Base-by-base conservation (phyloP, 2,329 filamentous ascomycete species). In the Hypoxylon sp. region DNA sequence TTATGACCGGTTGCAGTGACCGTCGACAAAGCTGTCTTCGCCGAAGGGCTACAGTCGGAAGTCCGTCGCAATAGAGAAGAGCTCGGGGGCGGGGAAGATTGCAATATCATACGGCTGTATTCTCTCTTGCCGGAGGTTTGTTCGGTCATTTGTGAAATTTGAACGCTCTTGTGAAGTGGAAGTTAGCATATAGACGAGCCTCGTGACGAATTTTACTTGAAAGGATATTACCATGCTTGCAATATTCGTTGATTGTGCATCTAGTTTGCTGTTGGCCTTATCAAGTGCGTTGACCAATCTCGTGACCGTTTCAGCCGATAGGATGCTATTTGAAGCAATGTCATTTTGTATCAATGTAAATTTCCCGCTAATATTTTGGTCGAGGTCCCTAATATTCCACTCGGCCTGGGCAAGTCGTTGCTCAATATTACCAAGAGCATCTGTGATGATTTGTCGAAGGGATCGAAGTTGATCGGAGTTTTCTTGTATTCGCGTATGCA, bases 301-400 rank as follows among this genome's bases (percentile, higher is more conserved):
- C 22, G 50, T 39, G 10, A 53, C 9, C 17, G 17, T 39, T 14
- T 53, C 50, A 13, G 35, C 31, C n/a, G 31, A 35, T 37, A 33
- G 2, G 9, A 22, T 35, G 26, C 26, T 6, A 35, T 19, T 52
- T 29, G 48, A 52, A 33, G 48, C 17, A 52, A 37, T 37, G 10
- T 33, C 22, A 10, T 8, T 35, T 35, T 35, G 48, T 35, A 52
- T 37, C 48, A 52, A 9, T 19, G 48, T 52, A 19, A 52, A 29
- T 13, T 33, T 52, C 31, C 29, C 29, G 22, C 17, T 35, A 3
- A 52, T 17, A 29, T 19, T 52, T 19, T 37, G 13, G 29, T 24
- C 48, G 29, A 52, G 26, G 22, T 52, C 48, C 48, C 11, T 37
- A 19, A 52, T 14, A 33, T 9, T 52, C 48, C 48, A 52, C 11